Base-by-base conservation (phyloP, 306 rosid genomes). In the Quercus berberidifolia region DNA sequence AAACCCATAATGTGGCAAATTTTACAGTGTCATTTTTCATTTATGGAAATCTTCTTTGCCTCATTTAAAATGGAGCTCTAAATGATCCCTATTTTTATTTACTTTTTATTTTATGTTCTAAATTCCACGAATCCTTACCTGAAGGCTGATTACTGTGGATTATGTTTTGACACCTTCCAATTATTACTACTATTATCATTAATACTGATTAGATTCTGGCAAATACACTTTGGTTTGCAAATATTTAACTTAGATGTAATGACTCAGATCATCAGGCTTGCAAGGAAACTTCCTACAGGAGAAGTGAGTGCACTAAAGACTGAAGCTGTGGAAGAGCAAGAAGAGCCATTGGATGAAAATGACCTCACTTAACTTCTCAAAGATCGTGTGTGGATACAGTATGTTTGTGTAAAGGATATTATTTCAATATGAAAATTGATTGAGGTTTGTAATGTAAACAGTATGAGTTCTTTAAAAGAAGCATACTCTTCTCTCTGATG, bases 241-340 rank as follows among this genome's bases (percentile, higher is more conserved):
- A 77, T 56, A 76, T 54, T 46, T 79, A 26, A 82, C 14, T 46
- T 49, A 56, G 74, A 78, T 31, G n/a, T 55, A 77, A 75, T 83
- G 64, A 64, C 26, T 80, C 95, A 95, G 98, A 88, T 95, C 79
- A 90, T 95, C 76, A 89, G 84, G 87, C 93, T 95, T 76, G 94
- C 97, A 6, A 87, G 94, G 88, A 95, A 95, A 80, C 91, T 95
- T 73, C 99, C 99, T 1, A 92, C 92, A 0, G 97, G 99, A 4
- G 97, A 95, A 77, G 91, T 92, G 77, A 87, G 89, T 82, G 85
- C 84, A 79, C 80, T 90, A 1, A 91, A 84, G 85, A 71, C 81
- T 9, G 77, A 65, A 52, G 78, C 80, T n/a, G 55, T 62, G 12
- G 85, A 80, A 54, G 92, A 88, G 51, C 86, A 83, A 17, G 95